Evolutionary conservation across 768 basidiomycete genomes (phyloP).

Genomic region (Podaxis mareebaensis): DNA sequence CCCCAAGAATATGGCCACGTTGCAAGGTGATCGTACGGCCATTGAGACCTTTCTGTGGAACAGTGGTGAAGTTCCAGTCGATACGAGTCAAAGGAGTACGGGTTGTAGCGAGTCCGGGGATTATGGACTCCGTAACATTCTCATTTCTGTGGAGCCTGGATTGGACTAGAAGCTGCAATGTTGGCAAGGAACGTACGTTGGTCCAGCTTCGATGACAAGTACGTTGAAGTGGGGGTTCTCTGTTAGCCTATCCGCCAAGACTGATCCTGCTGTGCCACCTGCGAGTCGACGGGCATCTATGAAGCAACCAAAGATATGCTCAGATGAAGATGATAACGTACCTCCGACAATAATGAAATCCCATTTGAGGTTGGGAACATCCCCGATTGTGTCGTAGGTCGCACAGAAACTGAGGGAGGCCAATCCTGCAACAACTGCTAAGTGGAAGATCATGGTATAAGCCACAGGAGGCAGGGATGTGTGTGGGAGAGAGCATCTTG

Average conservation of each 20-base stretch:
- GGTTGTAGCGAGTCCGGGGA: constrained; percentile 18
- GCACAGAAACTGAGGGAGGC: constrained; percentile 4
- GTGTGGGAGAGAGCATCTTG: not conserved
- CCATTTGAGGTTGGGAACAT: constrained; percentile 7
- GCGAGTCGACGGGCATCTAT: not conserved
- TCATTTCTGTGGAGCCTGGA: not conserved
- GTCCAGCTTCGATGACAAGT: constrained; percentile 19
- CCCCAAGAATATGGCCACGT: constrained; percentile 33
- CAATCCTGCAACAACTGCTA: not conserved
- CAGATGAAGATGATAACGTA: constrained; percentile 13
- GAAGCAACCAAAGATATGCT: no score
- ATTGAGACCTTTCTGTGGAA: constrained; percentile 28
- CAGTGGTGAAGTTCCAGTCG: constrained; percentile 35
- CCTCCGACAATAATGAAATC: constrained; percentile 23
- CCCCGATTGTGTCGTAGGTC: constrained; percentile 6
- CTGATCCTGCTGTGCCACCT: constrained; percentile 32
- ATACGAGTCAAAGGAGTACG: not conserved
- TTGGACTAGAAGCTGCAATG: not conserved
- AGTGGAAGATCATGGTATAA: not conserved
- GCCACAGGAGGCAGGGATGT: not conserved
- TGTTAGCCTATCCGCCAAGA: constrained; percentile 31
- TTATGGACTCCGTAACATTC: constrained; percentile 16
- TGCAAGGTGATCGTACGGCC: constrained; percentile 25
- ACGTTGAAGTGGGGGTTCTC: constrained; percentile 17
- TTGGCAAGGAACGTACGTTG: constrained; percentile 13